Evolutionary conservation across 2,329 filamentous ascomycete genomes (phyloP).

Genomic region (Fusarium denticulatum): DNA sequence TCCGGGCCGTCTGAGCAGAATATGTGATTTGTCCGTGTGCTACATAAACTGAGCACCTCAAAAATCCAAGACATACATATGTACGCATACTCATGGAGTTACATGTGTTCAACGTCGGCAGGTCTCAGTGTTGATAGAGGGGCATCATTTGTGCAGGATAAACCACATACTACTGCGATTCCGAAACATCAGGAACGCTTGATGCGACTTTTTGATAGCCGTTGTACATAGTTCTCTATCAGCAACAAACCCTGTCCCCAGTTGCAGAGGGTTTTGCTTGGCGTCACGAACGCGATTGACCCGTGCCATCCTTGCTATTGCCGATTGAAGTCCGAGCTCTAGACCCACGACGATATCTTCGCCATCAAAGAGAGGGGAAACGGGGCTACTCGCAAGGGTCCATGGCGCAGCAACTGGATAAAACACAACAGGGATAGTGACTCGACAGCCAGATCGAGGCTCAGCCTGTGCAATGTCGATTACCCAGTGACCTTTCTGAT

Average conservation of each 20-base stretch:
- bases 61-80: neutral
- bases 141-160: neutral
- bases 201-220: conserved; percentile 12
- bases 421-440: neutral
- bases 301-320: conserved; percentile 31
- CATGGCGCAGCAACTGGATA: conserved; percentile 8
- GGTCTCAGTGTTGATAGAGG: neutral
- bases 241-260: conserved; percentile 5
- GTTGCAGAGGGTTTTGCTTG: conserved; percentile 12
- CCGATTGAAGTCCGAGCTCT: conserved; percentile 34
- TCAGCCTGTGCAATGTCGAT: conserved; percentile 7
- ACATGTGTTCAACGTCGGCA: neutral
- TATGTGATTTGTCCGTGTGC: neutral
- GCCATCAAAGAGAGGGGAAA: conserved; percentile 17
- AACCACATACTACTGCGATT: neutral
- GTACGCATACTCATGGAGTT: neutral
- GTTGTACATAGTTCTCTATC: conserved; percentile 10
- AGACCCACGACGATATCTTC: conserved; percentile 31
- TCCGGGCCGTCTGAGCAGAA: neutral
- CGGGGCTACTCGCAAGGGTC: conserved; percentile 23
- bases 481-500: conserved; percentile 29
- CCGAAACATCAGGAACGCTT: conserved; percentile 11
- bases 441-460: conserved; percentile 11
- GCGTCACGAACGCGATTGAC: conserved; percentile 2
- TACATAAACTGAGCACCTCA: neutral